Evolutionary conservation across 257 asterid species (phyloP), one percentile per base, ranked within the genome.

Genomic region (Solanum neorickii): DNA sequence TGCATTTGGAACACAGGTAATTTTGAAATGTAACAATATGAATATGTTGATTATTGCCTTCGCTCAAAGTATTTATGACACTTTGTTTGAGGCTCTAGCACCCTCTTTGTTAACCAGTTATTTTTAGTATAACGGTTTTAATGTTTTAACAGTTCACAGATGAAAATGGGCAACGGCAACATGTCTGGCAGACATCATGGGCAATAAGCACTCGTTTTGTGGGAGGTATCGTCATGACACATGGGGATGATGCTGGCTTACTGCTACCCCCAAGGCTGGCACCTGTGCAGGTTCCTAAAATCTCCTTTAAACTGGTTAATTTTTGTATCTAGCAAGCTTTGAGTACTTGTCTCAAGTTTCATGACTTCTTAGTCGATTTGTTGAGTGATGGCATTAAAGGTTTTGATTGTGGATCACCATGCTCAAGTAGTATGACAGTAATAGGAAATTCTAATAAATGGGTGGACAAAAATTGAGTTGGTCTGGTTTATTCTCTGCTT

Each of bases 101-200:
- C 35, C 41, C 16, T 46, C 60, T 76, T 42, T 46, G 41, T 78
- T 46, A 25, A 27, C 65, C 60, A 16, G 41, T 44, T 27, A 25
- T 46, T 33, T 78, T 46, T 70, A 78, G 69, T 82, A 18, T 49
- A 29, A 49, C 85, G 11, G 85, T 49, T 82, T 27, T 18, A 82
- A 82, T 82, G 69, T 31, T 74, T 84, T 52, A 80, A 85, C 96
- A 96, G 99, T 96, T 96, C 90, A 91, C 97, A 25, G 99, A 94
- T 94, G 99, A 95, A 94, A 96, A 90, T 89, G 99, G 99, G 85
- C 94, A 93, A 90, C 93, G 99, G 91, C 94, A 95, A 83, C 96
- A 96, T 90, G 98, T 95, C 56, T 97, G 99, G 99, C 99, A 97
- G 94, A 97, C 99, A 89, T 97, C 99, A 83, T 96, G 99, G 99